Percentiles rank a stretch among this genome's conserved stretches.
phyloP scores from a whole-genome alignment of 495 filamentous ascomycete species.

The Hypoxylon subgilvum region DNA sequence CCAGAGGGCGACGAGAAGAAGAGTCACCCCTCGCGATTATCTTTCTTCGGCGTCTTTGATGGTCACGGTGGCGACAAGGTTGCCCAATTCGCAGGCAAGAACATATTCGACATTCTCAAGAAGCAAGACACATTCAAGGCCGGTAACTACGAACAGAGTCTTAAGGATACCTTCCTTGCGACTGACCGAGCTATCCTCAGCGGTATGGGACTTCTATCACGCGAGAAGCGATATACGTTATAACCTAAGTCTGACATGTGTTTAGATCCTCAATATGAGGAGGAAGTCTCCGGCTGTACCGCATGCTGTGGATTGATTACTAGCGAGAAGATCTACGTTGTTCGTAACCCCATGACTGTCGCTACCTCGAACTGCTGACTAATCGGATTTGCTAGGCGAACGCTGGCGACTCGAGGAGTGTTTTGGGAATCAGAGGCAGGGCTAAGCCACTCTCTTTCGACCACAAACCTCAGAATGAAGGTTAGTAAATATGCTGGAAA shows the following conservation, averaged over 20 bases:
- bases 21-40: slow-evolving; percentile 73
- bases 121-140: slow-evolving; percentile 92
- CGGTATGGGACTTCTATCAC: slow-evolving; percentile 65
- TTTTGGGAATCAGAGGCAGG: slow-evolving; percentile 92
- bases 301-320: slow-evolving; percentile 88
- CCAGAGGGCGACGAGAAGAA: slow-evolving; percentile 64
- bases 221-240: neutral
- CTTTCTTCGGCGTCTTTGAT: slow-evolving; percentile 98
- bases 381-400: slow-evolving; percentile 73
- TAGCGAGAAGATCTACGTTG: slow-evolving; percentile 91
- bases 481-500: slow-evolving; percentile 51
- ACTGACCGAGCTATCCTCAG: slow-evolving; percentile 95
- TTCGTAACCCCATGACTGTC: slow-evolving; percentile 48
- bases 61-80: slow-evolving; percentile 98
- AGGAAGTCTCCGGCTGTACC: slow-evolving; percentile 97
- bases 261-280: slow-evolving; percentile 91
- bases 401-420: slow-evolving; percentile 91
- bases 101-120: slow-evolving; percentile 90
- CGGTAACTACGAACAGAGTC: slow-evolving; percentile 89
- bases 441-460: slow-evolving; percentile 97
- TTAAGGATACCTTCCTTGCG: slow-evolving; percentile 96
- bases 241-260: slow-evolving; percentile 18
- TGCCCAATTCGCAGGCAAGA: slow-evolving; percentile 87
- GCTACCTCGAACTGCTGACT: slow-evolving; percentile 11
- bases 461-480: slow-evolving; percentile 98